Conservation (phyloP, 2,329 filamentous ascomycete genomes). For the Colletotrichum sp. region DNA sequence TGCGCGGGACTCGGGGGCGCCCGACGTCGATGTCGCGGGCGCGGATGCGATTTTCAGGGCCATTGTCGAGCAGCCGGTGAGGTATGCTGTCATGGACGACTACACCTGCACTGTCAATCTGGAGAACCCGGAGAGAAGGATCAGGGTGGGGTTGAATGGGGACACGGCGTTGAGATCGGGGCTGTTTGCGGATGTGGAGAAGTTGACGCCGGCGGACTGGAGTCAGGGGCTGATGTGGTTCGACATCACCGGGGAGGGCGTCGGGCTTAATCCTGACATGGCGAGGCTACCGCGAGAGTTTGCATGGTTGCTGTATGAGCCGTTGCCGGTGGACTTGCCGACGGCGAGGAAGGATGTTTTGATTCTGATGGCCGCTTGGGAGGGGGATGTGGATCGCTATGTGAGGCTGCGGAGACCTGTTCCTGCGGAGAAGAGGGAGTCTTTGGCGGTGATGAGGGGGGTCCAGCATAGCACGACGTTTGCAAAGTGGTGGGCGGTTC, state of each 20-base stretch:
- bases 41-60: constrained; percentile 28
- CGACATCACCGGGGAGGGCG: not conserved
- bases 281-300: not conserved
- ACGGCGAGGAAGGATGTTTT: not conserved
- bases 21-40: not conserved
- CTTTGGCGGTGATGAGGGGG: constrained; percentile 24
- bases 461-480: constrained; percentile 41
- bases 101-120: constrained; percentile 25
- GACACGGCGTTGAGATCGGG: not conserved
- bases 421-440: not conserved
- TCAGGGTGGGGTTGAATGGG: not conserved
- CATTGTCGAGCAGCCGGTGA: constrained; percentile 32
- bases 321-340: not conserved
- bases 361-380: not conserved
- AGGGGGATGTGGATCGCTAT: not conserved
- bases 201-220: not conserved
- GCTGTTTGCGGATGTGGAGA: not conserved
- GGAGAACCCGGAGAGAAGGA: not conserved
- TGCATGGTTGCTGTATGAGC: not conserved
- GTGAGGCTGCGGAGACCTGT: not conserved
- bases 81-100: constrained; percentile 41
- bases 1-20: not conserved
- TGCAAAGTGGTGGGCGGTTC: constrained; percentile 34
- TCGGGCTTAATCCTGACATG: not conserved
- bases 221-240: not conserved